Base-by-base conservation (phyloP, 2,329 filamentous ascomycete species). In the Thielaviopsis ethacetica region DNA sequence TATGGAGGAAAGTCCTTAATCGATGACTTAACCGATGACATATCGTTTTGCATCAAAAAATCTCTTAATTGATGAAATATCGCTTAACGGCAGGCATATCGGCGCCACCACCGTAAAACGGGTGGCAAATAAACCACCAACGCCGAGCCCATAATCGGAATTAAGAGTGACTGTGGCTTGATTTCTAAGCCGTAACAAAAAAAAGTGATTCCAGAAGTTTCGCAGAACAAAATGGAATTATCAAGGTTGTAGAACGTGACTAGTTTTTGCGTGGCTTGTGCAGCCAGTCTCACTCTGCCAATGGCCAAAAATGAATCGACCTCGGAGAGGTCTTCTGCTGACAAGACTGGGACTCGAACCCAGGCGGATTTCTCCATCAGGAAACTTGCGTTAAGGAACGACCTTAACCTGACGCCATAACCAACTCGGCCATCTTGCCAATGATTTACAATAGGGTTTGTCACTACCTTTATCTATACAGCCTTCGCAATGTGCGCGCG, bases 371-470 rank as follows among this genome's bases (percentile, higher is more conserved):
- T 59, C 59, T 61, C 53, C 59, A 61, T 61, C 56, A 59, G 53
- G 56, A 61, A 56, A 61, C 57, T 61, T 61, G 56, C 56, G 60
- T 59, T 57, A 61, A 59, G 60, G 54, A 61, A 61, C 53, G 60
- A 67, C 67, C 67, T 68, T 68, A 69, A 68, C 66, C 67, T 68
- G 65, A 66, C 67, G 66, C 67, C 66, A 68, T 68, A 66, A 69
- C 66, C 66, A 69, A 68, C 67, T 68, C 67, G 67, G 67, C 67
- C 67, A 69, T 69, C 67, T 68, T 67, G 60, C 60, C 60, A 34
- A 34, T 34, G 30, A 34, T 4, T 27, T 27, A 27, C 9, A 9
- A 27, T 4, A 27, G 4, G 9, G 9, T 27, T 4, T n/a, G n/a
- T n/a, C n/a, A n/a, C n/a, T n/a, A n/a, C n/a, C n/a, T n/a, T n/a